phyloP scores from a whole-genome alignment of 2,329 filamentous ascomycete genomes.

The Verticillium isaacii region DNA sequence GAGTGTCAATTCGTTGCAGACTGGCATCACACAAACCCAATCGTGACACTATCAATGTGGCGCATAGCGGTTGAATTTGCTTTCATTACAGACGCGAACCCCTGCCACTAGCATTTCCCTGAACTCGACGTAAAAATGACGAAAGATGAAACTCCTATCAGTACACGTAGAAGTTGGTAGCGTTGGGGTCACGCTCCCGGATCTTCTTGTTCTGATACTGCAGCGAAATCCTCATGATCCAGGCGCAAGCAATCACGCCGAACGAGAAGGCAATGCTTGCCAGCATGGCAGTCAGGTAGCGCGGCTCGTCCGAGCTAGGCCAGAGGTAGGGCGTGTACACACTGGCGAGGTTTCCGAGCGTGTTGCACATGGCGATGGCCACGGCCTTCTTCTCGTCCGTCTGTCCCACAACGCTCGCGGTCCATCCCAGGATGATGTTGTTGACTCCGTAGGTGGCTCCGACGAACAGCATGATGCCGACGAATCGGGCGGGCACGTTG shows the following conservation, averaged over 20 bases:
- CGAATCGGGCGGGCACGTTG: slow-evolving; percentile 9
- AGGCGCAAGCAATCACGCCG: slow-evolving; percentile 29
- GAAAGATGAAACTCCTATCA: slow-evolving; percentile 5
- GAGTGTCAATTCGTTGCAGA: too few species aligned
- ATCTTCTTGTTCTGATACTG: slow-evolving; percentile 29
- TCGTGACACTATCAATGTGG: too few species aligned
- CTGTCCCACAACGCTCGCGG: slow-evolving; percentile 32
- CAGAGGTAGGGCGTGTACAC: slow-evolving; percentile 16
- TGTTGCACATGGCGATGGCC: slow-evolving; percentile 26
- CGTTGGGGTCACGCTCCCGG: slow-evolving; percentile 13
- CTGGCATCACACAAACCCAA: too few species aligned
- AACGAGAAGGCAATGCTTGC: slow-evolving; percentile 20
- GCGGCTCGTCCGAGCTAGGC: slow-evolving; percentile 9
- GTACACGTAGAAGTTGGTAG: slow-evolving; percentile 23
- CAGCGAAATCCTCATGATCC: slow-evolving; percentile 28
- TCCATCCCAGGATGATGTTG: slow-evolving; percentile 39
- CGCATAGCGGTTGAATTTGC: too few species aligned
- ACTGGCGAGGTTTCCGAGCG: slow-evolving; percentile 9
- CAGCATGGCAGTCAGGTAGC: slow-evolving; percentile 14
- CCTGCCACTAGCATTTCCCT: too few species aligned
- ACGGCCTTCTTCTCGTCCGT: slow-evolving; percentile 42
- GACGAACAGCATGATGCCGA: slow-evolving; percentile 32
- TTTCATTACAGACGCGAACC: too few species aligned
- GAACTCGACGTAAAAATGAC: too few species aligned
- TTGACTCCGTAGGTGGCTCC: slow-evolving; percentile 33